Evolutionary conservation across 306 rosid genomes (phyloP).

Genomic region (Trifolium pratense): DNA sequence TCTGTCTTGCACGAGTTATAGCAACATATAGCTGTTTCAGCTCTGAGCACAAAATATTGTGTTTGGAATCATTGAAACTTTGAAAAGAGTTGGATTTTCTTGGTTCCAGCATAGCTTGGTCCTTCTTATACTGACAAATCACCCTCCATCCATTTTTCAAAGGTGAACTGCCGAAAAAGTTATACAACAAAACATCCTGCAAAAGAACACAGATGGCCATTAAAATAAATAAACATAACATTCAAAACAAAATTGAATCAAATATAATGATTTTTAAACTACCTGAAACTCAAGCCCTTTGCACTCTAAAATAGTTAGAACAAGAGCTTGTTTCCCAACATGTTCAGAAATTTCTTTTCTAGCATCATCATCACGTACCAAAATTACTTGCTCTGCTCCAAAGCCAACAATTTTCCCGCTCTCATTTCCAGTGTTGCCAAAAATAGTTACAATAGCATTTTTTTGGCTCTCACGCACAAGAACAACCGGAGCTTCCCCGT

Average conservation of each 20-base stretch:
- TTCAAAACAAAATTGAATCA: not conserved
- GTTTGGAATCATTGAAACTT: conserved; percentile 58
- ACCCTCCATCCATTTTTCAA: conserved; percentile 72
- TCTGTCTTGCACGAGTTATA: conserved; percentile 75
- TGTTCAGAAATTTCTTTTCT: conserved; percentile 49
- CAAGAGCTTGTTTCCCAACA: conserved; percentile 81
- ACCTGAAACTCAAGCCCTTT: conserved; percentile 97
- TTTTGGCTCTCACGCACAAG: conserved; percentile 59
- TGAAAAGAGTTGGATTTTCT: conserved; percentile 37
- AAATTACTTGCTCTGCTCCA: conserved; percentile 83
- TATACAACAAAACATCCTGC: conserved; percentile 76
- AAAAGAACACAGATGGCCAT: not conserved
- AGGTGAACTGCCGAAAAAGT: conserved; percentile 74
- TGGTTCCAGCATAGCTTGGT: conserved; percentile 59
- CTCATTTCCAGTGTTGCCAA: conserved; percentile 57
- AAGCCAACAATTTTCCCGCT: conserved; percentile 66
- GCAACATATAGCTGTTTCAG: conserved; percentile 77
- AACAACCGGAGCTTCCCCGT: conserved; percentile 70
- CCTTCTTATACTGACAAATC: conserved; percentile 65
- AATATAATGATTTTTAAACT: not conserved
- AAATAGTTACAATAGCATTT: conserved; percentile 68
- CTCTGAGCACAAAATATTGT: conserved; percentile 74
- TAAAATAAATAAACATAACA: not conserved
- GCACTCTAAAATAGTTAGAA: conserved; percentile 74
- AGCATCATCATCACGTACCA: conserved; percentile 72